These are phyloP conservation scores for Talaromyces sp. DNA, from an alignment of 2,329 filamentous ascomycete genomes.

Conservation along the genomic window DNA sequence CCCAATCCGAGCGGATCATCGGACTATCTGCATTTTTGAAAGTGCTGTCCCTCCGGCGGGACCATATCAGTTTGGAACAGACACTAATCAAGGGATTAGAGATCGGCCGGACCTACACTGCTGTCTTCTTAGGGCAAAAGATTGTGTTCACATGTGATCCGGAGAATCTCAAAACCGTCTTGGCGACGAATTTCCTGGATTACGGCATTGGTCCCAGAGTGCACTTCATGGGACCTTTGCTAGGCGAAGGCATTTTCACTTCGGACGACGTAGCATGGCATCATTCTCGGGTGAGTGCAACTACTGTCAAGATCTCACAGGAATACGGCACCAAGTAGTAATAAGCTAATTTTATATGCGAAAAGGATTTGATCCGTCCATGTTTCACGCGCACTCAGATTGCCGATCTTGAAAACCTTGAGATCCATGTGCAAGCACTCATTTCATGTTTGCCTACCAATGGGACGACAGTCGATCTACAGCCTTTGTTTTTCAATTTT, in stretches of 20 bases:
- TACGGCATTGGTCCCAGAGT: slow-evolving; percentile 75
- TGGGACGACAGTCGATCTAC: slow-evolving; percentile 57
- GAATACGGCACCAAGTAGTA: neutral
- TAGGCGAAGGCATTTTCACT: slow-evolving; percentile 52
- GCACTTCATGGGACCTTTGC: slow-evolving; percentile 52
- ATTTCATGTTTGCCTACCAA: slow-evolving; percentile 55
- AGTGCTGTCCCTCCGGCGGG: neutral
- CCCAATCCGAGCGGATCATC: neutral
- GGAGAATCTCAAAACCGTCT: slow-evolving; percentile 73
- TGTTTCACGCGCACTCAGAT: slow-evolving; percentile 84
- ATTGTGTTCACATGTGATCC: slow-evolving; percentile 31
- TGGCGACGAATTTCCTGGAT: slow-evolving; percentile 76
- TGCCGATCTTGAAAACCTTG: slow-evolving; percentile 69
- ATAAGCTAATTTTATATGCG: neutral
- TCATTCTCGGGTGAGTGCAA: slow-evolving; percentile 52
- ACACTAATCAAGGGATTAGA: neutral
- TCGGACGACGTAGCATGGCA: slow-evolving; percentile 78
- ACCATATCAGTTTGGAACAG: neutral
- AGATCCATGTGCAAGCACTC: slow-evolving; percentile 67
- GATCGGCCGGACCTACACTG: neutral
- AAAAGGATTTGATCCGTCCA: slow-evolving; percentile 59
- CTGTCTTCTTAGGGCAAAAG: slow-evolving; percentile 6
- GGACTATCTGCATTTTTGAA: neutral
- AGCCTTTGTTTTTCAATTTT: slow-evolving; percentile 72
- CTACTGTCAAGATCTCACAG: slow-evolving; percentile 33